Base-by-base conservation (phyloP, 176 grass and related monocot species). In the Zea luxurians region DNA sequence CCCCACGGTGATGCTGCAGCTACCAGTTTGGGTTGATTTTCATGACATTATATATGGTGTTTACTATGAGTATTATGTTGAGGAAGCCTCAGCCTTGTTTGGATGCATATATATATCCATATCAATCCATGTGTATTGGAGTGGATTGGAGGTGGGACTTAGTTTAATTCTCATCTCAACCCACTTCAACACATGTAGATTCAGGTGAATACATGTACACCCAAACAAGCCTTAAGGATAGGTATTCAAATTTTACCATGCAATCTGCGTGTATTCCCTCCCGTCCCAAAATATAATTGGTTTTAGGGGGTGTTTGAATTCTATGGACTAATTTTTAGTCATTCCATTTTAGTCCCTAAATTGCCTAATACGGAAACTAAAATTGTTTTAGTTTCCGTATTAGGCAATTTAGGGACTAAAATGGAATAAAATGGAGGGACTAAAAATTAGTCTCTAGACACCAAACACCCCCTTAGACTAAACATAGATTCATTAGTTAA, bases 21-120 rank as follows among this genome's bases (percentile, higher is more conserved):
- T 43, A 52, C 36, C 60, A 40, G 65, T 74, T 80, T 12, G 18
- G 74, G 38, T 15, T 70, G 64, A 42, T 57, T 64, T 71, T 71
- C 79, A 49, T 17, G 48, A 12, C 64, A 21, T 66, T 16, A 16
- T 78, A 44, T 76, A 66, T 27, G 27, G 27, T 27, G 27, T 67
- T 34, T 78, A 35, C 42, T 58, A 4, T 52, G 49, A 52, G 17
- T 18, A 21, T 70, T 68, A 3, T 64, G 38, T 21, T 12, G n/a
- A 66, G 9, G 61, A 74, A 50, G 47, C 36, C 42, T 75, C n/a
- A 16, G 47, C 55, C 7, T 58, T 8, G 7, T 20, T 58, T 1
- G 1, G 6, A 58, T 58, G 7, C 7, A 58, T 0, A 8, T 4
- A 1, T 52, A 52, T 52, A 52, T 52, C 49, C 13, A 20, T 57